phyloP scores from a whole-genome alignment of 1,139 yeast genomes.

The Magnusiomyces starmeri region DNA sequence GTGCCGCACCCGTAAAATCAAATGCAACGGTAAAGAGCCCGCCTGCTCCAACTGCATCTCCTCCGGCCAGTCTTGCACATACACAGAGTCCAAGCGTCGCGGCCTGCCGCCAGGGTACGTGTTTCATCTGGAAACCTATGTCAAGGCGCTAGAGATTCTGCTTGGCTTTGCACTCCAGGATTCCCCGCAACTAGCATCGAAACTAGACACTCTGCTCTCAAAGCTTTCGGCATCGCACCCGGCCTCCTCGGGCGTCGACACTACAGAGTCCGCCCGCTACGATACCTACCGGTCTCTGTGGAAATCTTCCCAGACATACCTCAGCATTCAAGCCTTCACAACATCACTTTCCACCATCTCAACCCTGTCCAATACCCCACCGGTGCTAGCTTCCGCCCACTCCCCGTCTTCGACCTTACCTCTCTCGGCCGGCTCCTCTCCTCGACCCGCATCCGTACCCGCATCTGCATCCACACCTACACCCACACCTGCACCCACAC shows the following conservation, averaged over 20 bases:
- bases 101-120: slow-evolving; percentile 22
- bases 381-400: no score
- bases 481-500: neutral
- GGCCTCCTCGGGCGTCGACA: neutral
- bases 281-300: neutral
- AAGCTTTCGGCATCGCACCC: neutral
- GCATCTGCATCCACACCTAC: neutral
- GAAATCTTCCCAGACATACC: neutral
- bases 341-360: neutral
- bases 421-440: neutral
- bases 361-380: neutral
- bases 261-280: neutral
- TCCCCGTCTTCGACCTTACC: neutral
- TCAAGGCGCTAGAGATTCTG: slow-evolving; percentile 16
- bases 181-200: slow-evolving; percentile 6
- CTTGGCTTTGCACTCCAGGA: slow-evolving; percentile 15
- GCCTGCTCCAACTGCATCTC: slow-evolving; percentile 19
- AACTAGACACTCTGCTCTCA: neutral
- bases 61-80: slow-evolving; percentile 18
- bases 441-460: neutral
- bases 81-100: slow-evolving; percentile 19
- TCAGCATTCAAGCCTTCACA: neutral
- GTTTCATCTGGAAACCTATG: slow-evolving; percentile 18
- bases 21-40: slow-evolving; percentile 28
- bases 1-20: slow-evolving; percentile 34